Evolutionary conservation across 163 green algal genomes (phyloP).

Genomic region (Botryococcus braunii): DNA sequence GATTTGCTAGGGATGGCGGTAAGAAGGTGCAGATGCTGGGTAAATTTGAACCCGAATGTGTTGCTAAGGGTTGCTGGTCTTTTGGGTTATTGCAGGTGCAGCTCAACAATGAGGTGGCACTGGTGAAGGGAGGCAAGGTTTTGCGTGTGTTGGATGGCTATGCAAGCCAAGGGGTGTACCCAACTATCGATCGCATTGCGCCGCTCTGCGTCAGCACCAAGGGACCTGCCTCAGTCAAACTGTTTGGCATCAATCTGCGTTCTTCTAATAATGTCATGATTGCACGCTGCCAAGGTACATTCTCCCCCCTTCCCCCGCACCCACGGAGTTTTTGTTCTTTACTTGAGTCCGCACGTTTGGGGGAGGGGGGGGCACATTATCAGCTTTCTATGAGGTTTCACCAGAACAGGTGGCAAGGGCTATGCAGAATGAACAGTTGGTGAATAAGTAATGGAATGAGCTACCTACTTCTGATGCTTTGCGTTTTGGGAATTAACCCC

Average conservation of each 20-base stretch:
- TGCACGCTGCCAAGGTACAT: conserved; percentile 27
- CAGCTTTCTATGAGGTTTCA: neutral
- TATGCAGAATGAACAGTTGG: neutral
- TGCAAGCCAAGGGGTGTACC: conserved; percentile 22
- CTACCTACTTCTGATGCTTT: too few relatives aligned
- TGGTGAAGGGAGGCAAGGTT: conserved; percentile 30
- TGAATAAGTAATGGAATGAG: too few relatives aligned
- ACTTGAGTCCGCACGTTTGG: neutral
- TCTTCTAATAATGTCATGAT: conserved; percentile 20
- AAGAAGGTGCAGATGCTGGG: neutral
- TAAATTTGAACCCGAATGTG: neutral
- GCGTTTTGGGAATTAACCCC: too few relatives aligned
- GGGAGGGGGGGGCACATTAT: neutral
- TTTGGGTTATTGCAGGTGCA: conserved; percentile 14
- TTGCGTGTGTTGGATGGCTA: conserved; percentile 29
- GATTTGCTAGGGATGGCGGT: neutral
- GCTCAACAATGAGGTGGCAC: conserved; percentile 34
- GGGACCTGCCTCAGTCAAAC: conserved; percentile 2
- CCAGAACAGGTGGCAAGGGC: neutral
- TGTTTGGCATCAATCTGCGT: conserved; percentile 35
- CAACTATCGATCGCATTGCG: conserved; percentile 19
- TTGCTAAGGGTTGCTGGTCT: neutral
- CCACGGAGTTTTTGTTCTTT: neutral
- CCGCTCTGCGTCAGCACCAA: conserved; percentile 9
- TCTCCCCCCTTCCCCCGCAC: conserved; percentile 1